Conservation (phyloP, 192 early-diverging fungal species). For the Lobulomyces angularis region DNA sequence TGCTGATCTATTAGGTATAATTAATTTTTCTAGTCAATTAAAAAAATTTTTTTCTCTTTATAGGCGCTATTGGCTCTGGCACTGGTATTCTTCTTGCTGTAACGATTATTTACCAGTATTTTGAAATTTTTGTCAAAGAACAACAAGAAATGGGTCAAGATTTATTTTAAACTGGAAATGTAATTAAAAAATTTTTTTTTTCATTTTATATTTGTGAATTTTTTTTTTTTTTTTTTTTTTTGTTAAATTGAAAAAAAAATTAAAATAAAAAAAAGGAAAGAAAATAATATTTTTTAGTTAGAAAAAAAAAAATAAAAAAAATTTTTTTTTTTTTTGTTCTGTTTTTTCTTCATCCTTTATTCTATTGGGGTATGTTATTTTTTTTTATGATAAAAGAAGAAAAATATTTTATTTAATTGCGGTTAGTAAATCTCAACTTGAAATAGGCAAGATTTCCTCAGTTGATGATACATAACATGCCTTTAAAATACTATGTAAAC, state of each 20-base stretch:
- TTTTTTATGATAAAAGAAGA: no score
- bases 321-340: neutral
- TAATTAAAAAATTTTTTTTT: neutral
- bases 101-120: slow-evolving; percentile 99
- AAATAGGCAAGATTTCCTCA: no score
- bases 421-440: no score
- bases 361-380: no score
- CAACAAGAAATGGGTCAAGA: slow-evolving; percentile 54
- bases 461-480: no score
- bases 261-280: neutral
- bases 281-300: neutral
- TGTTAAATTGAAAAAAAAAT: neutral
- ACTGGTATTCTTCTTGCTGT: slow-evolving; percentile 98
- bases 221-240: neutral
- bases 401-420: no score
- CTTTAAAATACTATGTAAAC: no score
- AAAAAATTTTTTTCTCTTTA: slow-evolving; percentile 4
- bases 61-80: slow-evolving; percentile 92
- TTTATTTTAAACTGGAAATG: no score
- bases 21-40: neutral
- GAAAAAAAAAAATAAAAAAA: neutral
- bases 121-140: slow-evolving; percentile 95
- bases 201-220: neutral
- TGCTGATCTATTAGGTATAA: slow-evolving; percentile 79
- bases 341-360: no score